Percentiles rank a stretch among this genome's conserved stretches.
Evolutionary conservation across 2,329 filamentous ascomycete species (phyloP).

Genomic region (Verticillium albo-atrum): DNA sequence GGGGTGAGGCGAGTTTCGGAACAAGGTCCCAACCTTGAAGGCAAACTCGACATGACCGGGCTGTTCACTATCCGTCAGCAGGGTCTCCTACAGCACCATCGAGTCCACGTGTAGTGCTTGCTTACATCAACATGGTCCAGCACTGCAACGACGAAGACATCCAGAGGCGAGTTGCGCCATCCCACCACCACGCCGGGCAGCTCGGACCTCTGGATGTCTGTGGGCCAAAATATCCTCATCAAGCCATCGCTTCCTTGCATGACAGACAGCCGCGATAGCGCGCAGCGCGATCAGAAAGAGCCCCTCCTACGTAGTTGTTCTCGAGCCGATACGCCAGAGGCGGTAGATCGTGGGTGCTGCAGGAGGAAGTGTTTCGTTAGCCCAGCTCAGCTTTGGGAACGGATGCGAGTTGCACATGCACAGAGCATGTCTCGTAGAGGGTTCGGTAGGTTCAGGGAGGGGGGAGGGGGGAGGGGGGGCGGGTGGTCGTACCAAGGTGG

Average conservation of each 20-base stretch:
- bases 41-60: slow-evolving; percentile 81
- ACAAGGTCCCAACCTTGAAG: slow-evolving; percentile 75
- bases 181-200: slow-evolving; percentile 84
- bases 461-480: slow-evolving; percentile 4
- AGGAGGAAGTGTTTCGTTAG: slow-evolving; percentile 11
- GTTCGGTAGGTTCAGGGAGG: not conserved
- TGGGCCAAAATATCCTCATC: slow-evolving; percentile 98
- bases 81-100: not conserved
- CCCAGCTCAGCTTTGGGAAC: slow-evolving; percentile 5
- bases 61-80: slow-evolving; percentile 35
- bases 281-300: slow-evolving; percentile 65
- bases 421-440: not conserved
- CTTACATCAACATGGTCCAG: slow-evolving; percentile 86
- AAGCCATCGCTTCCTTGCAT: slow-evolving; percentile 78
- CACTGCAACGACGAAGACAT: slow-evolving; percentile 85
- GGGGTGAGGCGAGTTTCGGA: slow-evolving; percentile 76
- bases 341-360: slow-evolving; percentile 76
- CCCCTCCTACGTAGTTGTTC: slow-evolving; percentile 92
- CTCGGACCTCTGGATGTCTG: slow-evolving; percentile 69
- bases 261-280: slow-evolving; percentile 35
- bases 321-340: slow-evolving; percentile 82
- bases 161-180: slow-evolving; percentile 88
- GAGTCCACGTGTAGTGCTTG: not conserved
- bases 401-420: not conserved
- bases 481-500: slow-evolving; percentile 62